phyloP scores from a whole-genome alignment of 768 basidiomycete genomes.

The Amanita pseudoporphyria region DNA sequence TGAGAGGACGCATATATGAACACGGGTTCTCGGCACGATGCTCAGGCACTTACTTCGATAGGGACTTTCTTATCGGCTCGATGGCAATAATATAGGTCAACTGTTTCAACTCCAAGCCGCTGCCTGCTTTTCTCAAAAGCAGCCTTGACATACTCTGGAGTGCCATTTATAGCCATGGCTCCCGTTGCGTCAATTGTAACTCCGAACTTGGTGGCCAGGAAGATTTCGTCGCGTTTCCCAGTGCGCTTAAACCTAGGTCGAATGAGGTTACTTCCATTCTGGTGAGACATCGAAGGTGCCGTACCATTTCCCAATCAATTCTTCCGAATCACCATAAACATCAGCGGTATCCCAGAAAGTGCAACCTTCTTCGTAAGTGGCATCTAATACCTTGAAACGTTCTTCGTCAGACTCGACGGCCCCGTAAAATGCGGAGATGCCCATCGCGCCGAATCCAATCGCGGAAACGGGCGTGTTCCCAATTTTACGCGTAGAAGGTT shows the following conservation, averaged over 20 bases:
- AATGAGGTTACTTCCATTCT: background rate
- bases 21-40: background rate
- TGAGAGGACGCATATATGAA: conserved; percentile 1
- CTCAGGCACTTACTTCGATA: conserved; percentile 16
- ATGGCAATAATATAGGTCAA: conserved; percentile 34
- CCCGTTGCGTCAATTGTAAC: conserved; percentile 5
- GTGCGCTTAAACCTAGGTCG: conserved; percentile 35
- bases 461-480: conserved; percentile 36
- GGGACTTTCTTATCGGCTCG: conserved; percentile 17
- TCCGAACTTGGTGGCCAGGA: conserved; percentile 49
- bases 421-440: conserved; percentile 39
- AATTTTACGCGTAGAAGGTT: conserved; percentile 23
- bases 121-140: conserved; percentile 24
- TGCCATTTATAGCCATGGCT: conserved; percentile 16
- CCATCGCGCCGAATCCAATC: conserved; percentile 58
- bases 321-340: conserved; percentile 36
- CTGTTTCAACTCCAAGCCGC: conserved; percentile 22
- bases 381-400: conserved; percentile 45
- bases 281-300: background rate
- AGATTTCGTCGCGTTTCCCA: conserved; percentile 42
- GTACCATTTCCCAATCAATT: conserved; percentile 35
- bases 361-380: conserved; percentile 30
- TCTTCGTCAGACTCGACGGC: conserved; percentile 40
- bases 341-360: conserved; percentile 43
- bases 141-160: conserved; percentile 27